Percentiles rank a stretch among this genome's conserved stretches.
These are phyloP conservation scores for Trebouxiophyceae sp. DNA, from an alignment of 163 green algal species.

Conservation along the genomic window DNA sequence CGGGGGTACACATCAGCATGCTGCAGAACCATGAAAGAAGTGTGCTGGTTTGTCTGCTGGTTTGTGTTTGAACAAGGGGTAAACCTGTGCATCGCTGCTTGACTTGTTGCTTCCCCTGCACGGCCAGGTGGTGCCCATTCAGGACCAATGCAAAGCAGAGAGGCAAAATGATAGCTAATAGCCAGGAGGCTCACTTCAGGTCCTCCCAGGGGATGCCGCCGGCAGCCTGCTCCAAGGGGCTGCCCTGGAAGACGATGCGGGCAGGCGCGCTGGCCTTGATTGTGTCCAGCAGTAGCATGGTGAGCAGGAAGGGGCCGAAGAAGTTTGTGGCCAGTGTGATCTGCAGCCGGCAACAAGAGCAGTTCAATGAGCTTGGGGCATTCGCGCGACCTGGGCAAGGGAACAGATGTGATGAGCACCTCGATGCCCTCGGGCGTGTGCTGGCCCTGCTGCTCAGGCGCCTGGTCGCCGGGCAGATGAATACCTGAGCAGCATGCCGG, in stretches of 20 bases:
- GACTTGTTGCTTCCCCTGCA: no score
- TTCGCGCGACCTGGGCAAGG: not conserved
- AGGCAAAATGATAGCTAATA: no score
- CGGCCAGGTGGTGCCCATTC: no score
- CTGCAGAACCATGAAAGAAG: no score
- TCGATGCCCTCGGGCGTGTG: not conserved
- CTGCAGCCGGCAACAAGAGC: slow-evolving; percentile 1
- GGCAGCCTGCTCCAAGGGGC: not conserved
- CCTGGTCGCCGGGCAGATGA: no score
- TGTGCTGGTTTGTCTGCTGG: no score
- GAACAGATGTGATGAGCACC: not conserved
- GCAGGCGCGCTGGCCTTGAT: slow-evolving; percentile 9
- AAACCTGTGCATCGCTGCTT: no score
- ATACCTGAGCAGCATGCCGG: no score
- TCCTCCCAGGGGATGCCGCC: slow-evolving; percentile 1
- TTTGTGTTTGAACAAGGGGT: no score
- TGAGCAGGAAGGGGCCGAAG: slow-evolving; percentile 19
- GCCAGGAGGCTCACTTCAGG: slow-evolving; percentile 10
- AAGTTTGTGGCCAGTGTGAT: slow-evolving; percentile 15
- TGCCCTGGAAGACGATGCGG: slow-evolving; percentile 3
- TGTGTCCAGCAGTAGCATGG: slow-evolving; percentile 17
- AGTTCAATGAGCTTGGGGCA: not conserved
- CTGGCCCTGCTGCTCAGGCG: not conserved
- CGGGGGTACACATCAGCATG: no score
- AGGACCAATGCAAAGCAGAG: no score